phyloP scores from a whole-genome alignment of 257 asterid species.

The Mentha longifolia region DNA sequence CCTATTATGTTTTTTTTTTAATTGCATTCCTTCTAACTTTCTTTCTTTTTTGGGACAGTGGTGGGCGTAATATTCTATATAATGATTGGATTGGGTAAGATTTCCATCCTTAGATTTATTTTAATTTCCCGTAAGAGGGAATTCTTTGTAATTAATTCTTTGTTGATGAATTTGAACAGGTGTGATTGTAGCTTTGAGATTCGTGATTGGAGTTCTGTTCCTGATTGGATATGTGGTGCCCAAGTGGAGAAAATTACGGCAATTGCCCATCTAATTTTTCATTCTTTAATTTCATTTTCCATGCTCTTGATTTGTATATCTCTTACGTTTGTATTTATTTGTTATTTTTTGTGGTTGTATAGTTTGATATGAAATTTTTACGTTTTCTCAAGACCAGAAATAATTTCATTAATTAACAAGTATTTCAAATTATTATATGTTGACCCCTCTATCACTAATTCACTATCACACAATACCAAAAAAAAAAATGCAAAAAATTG shows the following conservation, averaged over 20 bases:
- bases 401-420: too few species aligned
- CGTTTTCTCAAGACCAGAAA: too few species aligned
- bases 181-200: slow-evolving; percentile 36
- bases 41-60: slow-evolving; percentile 35
- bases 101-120: slow-evolving; percentile 11
- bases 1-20: background rate
- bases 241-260: slow-evolving; percentile 47
- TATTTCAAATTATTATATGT: too few species aligned
- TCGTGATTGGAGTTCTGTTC: slow-evolving; percentile 39
- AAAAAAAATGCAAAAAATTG: too few species aligned
- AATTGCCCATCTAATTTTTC: slow-evolving; percentile 13
- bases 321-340: too few species aligned
- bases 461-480: too few species aligned
- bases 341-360: too few species aligned
- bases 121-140: background rate
- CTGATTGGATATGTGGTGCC: slow-evolving; percentile 36
- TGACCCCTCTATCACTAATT: too few species aligned
- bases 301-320: too few species aligned
- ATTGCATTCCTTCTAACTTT: slow-evolving; percentile 17
- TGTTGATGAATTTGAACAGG: slow-evolving; percentile 17
- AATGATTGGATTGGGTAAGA: slow-evolving; percentile 40
- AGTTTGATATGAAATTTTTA: too few species aligned
- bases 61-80: slow-evolving; percentile 7
- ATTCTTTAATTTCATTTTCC: too few species aligned
- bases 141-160: background rate